A percentile compares a stretch with the other conserved stretches of the same genome.
These are phyloP conservation scores for Pseudogymnoascus sp. DNA, from an alignment of 2,329 filamentous ascomycete species.

Conservation along the genomic window DNA sequence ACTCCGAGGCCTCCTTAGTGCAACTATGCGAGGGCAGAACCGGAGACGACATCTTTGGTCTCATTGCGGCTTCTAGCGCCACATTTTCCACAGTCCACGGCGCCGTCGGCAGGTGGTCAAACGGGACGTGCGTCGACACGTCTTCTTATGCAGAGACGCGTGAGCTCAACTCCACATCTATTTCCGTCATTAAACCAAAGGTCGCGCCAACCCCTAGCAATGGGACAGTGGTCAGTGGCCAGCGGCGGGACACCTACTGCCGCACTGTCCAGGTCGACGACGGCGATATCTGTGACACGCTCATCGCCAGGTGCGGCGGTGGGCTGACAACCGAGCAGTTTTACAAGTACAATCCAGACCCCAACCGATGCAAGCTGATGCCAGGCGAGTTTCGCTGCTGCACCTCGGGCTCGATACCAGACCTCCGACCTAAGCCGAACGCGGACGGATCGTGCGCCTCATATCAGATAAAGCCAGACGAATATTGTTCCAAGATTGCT, in stretches of 20 bases:
- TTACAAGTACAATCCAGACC: constrained; percentile 24
- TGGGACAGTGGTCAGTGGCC: too few species aligned
- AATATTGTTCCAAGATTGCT: background rate
- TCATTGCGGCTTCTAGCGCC: background rate
- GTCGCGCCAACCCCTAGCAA: background rate
- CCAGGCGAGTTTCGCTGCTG: constrained; percentile 9
- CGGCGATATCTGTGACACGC: too few species aligned
- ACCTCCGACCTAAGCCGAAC: background rate
- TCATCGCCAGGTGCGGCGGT: constrained; percentile 21
- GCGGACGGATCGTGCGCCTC: background rate
- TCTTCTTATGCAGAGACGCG: background rate
- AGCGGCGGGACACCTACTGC: too few species aligned
- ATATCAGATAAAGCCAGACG: background rate
- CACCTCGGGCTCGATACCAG: background rate
- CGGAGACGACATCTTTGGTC: background rate
- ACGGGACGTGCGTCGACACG: background rate
- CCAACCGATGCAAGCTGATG: constrained; percentile 28
- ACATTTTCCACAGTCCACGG: background rate
- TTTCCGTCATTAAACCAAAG: background rate
- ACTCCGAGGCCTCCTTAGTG: background rate
- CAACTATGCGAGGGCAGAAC: background rate
- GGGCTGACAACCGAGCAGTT: constrained; percentile 22
- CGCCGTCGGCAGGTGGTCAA: background rate
- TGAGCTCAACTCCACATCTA: background rate
- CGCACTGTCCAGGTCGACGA: too few species aligned